These are phyloP conservation scores for Perkinsus marinus DNA, from an alignment of 169 alveolate genomes.

Conservation along the genomic window DNA sequence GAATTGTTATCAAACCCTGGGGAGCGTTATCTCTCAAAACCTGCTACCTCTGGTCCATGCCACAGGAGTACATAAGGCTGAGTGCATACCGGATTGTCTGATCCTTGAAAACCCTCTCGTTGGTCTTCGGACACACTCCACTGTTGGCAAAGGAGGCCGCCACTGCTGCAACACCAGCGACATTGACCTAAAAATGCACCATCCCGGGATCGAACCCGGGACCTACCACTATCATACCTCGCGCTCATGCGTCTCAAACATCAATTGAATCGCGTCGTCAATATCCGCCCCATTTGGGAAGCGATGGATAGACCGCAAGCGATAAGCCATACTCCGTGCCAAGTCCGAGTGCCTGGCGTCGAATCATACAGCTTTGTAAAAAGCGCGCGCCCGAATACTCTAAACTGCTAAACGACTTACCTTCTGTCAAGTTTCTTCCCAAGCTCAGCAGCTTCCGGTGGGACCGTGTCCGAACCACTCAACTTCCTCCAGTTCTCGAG, in stretches of 20 bases:
- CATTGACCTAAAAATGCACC: background rate
- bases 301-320: background rate
- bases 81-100: background rate
- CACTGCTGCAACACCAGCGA: background rate
- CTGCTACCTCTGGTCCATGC: background rate
- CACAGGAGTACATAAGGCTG: conserved; percentile 4
- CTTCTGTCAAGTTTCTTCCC: background rate
- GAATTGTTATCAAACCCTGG: too few species aligned
- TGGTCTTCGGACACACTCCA: conserved; percentile 8
- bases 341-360: background rate
- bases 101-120: background rate
- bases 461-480: background rate
- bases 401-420: background rate
- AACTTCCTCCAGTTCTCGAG: background rate
- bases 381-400: background rate
- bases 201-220: background rate
- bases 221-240: background rate
- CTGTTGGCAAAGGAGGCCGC: conserved; percentile 7
- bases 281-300: background rate
- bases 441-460: background rate
- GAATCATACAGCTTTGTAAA: background rate
- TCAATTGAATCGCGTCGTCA: background rate
- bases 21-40: too few species aligned
- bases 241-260: background rate
- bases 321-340: background rate